Evolutionary conservation across 2,329 filamentous ascomycete genomes (phyloP), one percentile per base, ranked within the genome.

Genomic region (Aspergillus texensis): DNA sequence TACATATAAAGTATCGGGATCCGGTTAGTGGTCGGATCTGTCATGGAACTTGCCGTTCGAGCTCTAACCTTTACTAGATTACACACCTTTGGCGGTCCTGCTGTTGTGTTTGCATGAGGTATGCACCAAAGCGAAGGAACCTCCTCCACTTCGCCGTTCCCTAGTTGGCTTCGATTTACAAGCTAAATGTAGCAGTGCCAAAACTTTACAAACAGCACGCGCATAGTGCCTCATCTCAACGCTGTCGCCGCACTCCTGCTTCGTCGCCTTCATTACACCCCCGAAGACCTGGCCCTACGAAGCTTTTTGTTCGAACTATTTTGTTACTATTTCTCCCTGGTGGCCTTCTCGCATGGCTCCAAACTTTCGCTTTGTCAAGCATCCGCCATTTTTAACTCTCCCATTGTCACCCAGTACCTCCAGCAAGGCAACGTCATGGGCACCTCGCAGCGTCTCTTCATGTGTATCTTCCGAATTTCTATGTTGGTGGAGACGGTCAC

Each of bases 31-130:
- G 14, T 12, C 1, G 11, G 10, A 14, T 2, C 4, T 21, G 43
- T 3, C 19, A 5, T 10, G 24, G 1, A 24, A 4, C 6, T n/a
- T 21, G 2, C 6, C 24, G 19, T n/a, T 4, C 8, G 19, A 6
- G 1, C 34, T 9, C 56, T 58, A 12, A 58, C 14, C 8, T 26
- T 48, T 3, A 21, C n/a, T 16, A 65, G 62, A 65, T 34, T 19
- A 57, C 6, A 62, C 52, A 11, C 34, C 58, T 2, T 32, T 65
- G 5, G 50, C 62, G n/a, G 56, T 65, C 4, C 24, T 62, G 0
- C 26, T 65, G 2, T 50, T 65, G 9, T 65, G 62, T 56, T 30
- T 65, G 2, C 62, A 65, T 32, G 62, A 65, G 53, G 60, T 65
- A 41, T 48, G 43, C n/a, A 5, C 3, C 43, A 46, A 21, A 12